Evolutionary conservation across 106 monocot genomes (phyloP).

Genomic region (Gastrodia elata): DNA sequence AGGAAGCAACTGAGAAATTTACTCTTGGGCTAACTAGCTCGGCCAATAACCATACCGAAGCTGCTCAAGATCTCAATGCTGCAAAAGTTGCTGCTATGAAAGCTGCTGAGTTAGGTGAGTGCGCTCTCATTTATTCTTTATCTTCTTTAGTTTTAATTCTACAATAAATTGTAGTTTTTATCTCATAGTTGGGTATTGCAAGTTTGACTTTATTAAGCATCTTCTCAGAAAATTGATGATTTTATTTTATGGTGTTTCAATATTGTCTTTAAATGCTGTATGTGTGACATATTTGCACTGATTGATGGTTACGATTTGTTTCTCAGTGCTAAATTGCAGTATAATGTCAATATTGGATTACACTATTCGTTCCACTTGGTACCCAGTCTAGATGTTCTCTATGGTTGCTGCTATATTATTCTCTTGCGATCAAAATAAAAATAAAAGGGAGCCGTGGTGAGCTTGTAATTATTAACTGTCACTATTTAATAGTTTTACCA

Average conservation of each 20-base stretch:
- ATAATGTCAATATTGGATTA: neutral
- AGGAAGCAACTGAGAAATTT: slow-evolving; percentile 15
- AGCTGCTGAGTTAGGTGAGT: slow-evolving; percentile 85
- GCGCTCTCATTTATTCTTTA: neutral
- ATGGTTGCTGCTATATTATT: neutral
- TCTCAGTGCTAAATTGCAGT: neutral
- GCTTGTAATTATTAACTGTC: too few species aligned
- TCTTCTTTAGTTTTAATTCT: neutral
- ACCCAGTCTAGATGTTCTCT: neutral
- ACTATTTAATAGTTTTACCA: neutral
- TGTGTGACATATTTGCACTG: neutral
- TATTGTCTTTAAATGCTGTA: neutral
- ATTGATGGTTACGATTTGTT: neutral
- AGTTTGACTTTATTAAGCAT: neutral
- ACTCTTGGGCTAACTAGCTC: slow-evolving; percentile 16
- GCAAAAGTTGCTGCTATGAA: slow-evolving; percentile 91
- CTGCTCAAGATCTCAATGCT: slow-evolving; percentile 45
- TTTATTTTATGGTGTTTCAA: neutral
- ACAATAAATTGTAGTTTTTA: neutral
- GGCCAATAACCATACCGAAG: slow-evolving; percentile 22
- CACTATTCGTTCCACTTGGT: neutral
- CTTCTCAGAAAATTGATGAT: neutral
- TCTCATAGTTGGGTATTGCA: neutral
- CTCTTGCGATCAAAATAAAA: neutral
- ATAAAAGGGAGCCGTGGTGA: neutral